These are phyloP conservation scores for Neonectria ditissima DNA, from an alignment of 2,329 filamentous ascomycete species.

Conservation along the genomic window DNA sequence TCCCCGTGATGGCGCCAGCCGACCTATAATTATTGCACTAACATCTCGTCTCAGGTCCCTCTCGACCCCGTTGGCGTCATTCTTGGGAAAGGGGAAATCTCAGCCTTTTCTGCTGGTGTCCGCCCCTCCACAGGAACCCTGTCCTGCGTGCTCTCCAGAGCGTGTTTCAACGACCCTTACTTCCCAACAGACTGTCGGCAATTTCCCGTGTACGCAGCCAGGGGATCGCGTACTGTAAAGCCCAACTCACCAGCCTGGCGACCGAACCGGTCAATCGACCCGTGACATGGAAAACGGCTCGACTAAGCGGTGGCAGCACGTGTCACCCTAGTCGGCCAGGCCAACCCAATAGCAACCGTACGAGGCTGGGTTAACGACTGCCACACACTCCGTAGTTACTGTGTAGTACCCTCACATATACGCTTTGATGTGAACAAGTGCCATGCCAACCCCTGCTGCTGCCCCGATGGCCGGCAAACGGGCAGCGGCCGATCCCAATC, in stretches of 20 bases:
- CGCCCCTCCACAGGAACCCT: not conserved
- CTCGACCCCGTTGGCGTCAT: conserved; percentile 12
- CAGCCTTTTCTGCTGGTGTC: conserved; percentile 18
- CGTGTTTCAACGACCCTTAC: conserved; percentile 1
- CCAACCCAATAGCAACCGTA: not conserved
- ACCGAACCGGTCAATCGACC: not conserved
- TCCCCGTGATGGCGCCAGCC: not conserved
- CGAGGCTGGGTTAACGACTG: not conserved
- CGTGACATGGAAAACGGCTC: not conserved
- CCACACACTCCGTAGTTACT: not conserved
- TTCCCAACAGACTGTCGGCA: not conserved
- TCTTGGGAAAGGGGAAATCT: conserved; percentile 18
- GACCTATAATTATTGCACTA: conserved; percentile 7
- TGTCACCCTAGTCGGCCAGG: not conserved
- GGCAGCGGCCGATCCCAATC: conserved; percentile 16
- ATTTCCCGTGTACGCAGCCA: not conserved
- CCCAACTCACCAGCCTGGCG: not conserved
- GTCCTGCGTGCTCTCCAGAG: not conserved
- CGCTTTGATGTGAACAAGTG: not conserved
- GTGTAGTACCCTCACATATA: not conserved
- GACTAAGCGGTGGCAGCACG: conserved; percentile 3
- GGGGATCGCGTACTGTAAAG: not conserved
- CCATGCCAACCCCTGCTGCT: not conserved
- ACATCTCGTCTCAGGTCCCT: conserved; percentile 22
- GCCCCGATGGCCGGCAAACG: conserved; percentile 1